Percentiles rank a stretch among this genome's conserved stretches.
Evolutionary conservation across 257 asterid genomes (phyloP).

Genomic region (Ehretia macrophylla): DNA sequence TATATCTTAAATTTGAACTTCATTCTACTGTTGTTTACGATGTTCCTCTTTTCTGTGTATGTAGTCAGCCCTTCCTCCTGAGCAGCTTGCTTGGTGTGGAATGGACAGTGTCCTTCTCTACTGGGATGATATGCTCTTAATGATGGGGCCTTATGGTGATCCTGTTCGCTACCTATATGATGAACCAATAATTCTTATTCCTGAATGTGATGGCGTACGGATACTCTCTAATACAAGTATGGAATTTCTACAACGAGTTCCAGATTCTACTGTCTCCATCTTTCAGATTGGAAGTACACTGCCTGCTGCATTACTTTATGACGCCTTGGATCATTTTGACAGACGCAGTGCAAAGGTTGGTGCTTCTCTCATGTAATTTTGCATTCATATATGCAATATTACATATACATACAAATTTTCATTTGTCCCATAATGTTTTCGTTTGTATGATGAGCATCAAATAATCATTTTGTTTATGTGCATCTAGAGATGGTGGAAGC

Average conservation of each 20-base stretch:
- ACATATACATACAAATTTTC: not conserved
- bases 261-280: constrained; percentile 89
- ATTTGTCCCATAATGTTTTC: not conserved
- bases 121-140: constrained; percentile 93
- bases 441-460: too few relatives aligned
- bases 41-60: constrained; percentile 17
- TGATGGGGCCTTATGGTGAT: constrained; percentile 94
- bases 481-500: too few relatives aligned
- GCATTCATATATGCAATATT: not conserved
- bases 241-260: constrained; percentile 95
- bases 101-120: constrained; percentile 85
- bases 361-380: not conserved
- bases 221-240: constrained; percentile 73
- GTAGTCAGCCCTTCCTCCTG: constrained; percentile 92
- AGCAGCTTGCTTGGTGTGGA: constrained; percentile 97
- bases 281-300: constrained; percentile 94
- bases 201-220: constrained; percentile 93
- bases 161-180: constrained; percentile 88
- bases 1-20: not conserved
- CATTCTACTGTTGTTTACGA: not conserved
- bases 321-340: constrained; percentile 96
- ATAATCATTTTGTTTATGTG: too few relatives aligned
- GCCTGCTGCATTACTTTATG: constrained; percentile 91
- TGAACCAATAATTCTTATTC: constrained; percentile 78
- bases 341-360: constrained; percentile 89